Conservation (phyloP, 148 eudicot species). For the Camellia lanceoleosa region DNA sequence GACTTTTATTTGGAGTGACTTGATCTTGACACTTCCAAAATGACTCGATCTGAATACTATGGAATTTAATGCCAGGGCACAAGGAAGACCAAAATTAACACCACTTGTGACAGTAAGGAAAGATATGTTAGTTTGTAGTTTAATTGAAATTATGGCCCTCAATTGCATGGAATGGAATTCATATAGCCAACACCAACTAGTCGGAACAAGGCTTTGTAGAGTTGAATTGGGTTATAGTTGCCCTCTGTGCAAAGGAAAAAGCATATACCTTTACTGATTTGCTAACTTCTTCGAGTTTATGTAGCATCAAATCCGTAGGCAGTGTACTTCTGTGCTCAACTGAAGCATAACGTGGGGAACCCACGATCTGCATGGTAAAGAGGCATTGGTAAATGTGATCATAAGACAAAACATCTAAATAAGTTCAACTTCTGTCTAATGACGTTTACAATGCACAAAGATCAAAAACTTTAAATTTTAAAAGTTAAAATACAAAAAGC, state of each 20-base stretch:
- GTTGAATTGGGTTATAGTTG: not conserved
- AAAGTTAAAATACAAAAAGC: no score
- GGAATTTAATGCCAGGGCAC: not conserved
- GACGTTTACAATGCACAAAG: no score
- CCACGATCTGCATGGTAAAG: slow-evolving; percentile 32
- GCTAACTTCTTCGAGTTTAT: slow-evolving; percentile 70
- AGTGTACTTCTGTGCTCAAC: slow-evolving; percentile 40
- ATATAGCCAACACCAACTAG: not conserved
- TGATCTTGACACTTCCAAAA: not conserved
- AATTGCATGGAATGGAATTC: not conserved
- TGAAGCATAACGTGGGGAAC: slow-evolving; percentile 35
- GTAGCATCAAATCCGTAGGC: slow-evolving; percentile 52
- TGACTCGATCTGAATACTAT: not conserved
- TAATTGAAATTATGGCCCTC: not conserved
- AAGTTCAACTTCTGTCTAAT: not conserved
- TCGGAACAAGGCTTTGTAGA: not conserved
- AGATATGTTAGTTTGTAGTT: not conserved
- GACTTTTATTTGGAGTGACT: not conserved
- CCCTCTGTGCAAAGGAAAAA: slow-evolving; percentile 10
- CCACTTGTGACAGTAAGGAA: not conserved
- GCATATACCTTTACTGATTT: slow-evolving; percentile 65
- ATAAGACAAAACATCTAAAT: not conserved
- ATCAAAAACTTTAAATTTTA: no score
- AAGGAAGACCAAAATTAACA: not conserved
- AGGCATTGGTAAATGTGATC: slow-evolving; percentile 1